Evolutionary conservation across 139 green algal species (phyloP), one percentile per base, ranked within the genome.

Genomic region (Micractinium sp.): DNA sequence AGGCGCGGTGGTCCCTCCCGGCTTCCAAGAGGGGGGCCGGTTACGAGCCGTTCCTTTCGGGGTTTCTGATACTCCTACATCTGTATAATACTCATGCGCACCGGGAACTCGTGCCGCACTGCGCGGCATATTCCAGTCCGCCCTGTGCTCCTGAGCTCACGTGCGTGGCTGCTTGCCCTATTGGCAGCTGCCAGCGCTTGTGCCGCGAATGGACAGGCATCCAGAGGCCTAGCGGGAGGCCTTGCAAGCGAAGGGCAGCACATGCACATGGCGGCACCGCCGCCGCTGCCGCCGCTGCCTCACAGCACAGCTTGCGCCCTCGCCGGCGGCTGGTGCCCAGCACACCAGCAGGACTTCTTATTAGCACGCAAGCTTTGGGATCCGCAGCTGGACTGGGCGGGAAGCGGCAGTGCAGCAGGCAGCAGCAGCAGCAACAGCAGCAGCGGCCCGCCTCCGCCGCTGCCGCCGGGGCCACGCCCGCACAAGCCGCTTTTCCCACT

Each of bases 401-500:
- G 84, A 27, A 88, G 38, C 83, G 89, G 83, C 56, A 74, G 83
- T 18, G 47, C 80, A 27, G 47, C 53, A 66, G 82, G 77, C 29
- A 81, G 88, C 79, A 83, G 84, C 80, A 82, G 87, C 78, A 4
- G 16, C 79, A 31, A 56, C 87, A 19, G 60, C 79, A 81, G 25
- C 36, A 19, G 47, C 31, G 16, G 75, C 35, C 5, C 19, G 35
- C 75, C 35, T 56, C 25, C 36, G 19, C 76, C 81, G 31, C 47
- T 27, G 22, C 36, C 29, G 35, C 23, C 39, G n/a, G 33, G 60
- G 1, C 61, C 82, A 19, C 5, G 35, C 18, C 78, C 31, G 12
- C 87, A 90, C 66, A 90, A 90, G 78, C n/a, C 61, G 31, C 78
- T 90, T 16, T 67, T n/a, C 38, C 87, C 87, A 7, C n/a, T 90